Conservation (phyloP, 257 asterid genomes). For the Thymus mandschuricus region DNA sequence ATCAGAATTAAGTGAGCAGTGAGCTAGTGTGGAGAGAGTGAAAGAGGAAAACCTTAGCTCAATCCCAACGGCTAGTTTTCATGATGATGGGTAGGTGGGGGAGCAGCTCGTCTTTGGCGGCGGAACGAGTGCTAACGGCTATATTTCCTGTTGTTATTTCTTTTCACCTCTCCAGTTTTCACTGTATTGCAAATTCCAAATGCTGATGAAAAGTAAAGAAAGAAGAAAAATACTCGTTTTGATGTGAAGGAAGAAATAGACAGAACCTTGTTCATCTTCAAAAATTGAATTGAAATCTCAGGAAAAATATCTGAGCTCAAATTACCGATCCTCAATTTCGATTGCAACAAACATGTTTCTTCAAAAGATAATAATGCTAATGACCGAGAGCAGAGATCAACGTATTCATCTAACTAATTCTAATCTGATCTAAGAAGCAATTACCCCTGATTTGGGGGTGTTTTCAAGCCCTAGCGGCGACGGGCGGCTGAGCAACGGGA, state of each 20-base stretch:
- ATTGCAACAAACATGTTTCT: neutral
- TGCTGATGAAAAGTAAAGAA: too few relatives aligned
- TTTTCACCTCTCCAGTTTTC: too few relatives aligned
- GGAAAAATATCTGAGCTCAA: neutral
- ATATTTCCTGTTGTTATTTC: conserved; percentile 33
- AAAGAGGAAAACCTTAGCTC: conserved; percentile 24
- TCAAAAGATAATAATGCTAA: neutral
- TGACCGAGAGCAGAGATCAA: neutral
- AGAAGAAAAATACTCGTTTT: too few relatives aligned
- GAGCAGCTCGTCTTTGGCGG: neutral
- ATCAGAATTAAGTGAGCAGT: neutral
- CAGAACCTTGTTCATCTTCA: too few relatives aligned
- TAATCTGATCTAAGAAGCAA: neutral
- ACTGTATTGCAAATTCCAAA: too few relatives aligned
- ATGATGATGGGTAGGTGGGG: conserved; percentile 35
- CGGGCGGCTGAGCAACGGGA: conserved; percentile 40
- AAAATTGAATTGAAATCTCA: too few relatives aligned
- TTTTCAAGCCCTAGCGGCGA: conserved; percentile 49
- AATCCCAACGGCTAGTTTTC: conserved; percentile 47
- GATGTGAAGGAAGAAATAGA: too few relatives aligned
- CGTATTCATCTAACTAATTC: neutral
- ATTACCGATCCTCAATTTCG: neutral
- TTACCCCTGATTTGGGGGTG: conserved; percentile 19
- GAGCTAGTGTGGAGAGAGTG: conserved; percentile 26
- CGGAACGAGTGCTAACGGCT: conserved; percentile 59